Percentiles rank a stretch among this genome's conserved stretches.
Evolutionary conservation across 257 asterid species (phyloP).

Genomic region (Cynanchum wilfordii): DNA sequence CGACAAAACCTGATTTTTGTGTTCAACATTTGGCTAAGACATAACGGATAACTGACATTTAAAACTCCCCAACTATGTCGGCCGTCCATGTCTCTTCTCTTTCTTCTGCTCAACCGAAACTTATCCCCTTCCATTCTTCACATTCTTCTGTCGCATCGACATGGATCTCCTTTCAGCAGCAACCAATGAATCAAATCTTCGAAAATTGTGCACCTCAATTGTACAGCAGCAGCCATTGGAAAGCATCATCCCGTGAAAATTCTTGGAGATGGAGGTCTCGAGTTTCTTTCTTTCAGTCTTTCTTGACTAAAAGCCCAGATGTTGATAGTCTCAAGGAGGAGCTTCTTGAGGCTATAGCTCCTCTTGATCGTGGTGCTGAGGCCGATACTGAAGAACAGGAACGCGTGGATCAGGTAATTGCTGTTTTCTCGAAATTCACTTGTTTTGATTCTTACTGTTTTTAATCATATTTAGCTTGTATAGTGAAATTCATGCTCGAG

Average conservation of each 20-base stretch:
- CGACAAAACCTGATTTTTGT: too few relatives aligned
- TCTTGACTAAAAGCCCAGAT: slow-evolving; percentile 23
- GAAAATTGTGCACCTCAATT: not conserved
- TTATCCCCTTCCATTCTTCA: slow-evolving; percentile 9
- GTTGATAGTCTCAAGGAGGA: slow-evolving; percentile 40
- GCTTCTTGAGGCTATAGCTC: slow-evolving; percentile 51
- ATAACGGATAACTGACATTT: not conserved
- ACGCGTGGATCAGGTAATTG: slow-evolving; percentile 36
- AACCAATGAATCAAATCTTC: slow-evolving; percentile 3
- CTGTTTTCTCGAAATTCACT: not conserved
- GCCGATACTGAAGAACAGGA: slow-evolving; percentile 51
- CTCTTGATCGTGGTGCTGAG: slow-evolving; percentile 61
- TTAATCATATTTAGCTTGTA: not conserved
- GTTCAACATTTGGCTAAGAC: not conserved
- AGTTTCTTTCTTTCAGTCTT: slow-evolving; percentile 39
- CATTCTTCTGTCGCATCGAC: slow-evolving; percentile 14
- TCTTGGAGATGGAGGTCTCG: slow-evolving; percentile 36
- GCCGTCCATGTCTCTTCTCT: slow-evolving; percentile 19
- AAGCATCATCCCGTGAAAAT: not conserved
- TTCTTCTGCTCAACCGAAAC: slow-evolving; percentile 13
- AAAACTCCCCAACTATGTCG: slow-evolving; percentile 22
- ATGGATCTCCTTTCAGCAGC: slow-evolving; percentile 2
- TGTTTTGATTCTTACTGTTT: not conserved
- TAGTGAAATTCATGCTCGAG: not conserved
- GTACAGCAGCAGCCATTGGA: not conserved